These are phyloP conservation scores for Scytalidium lignicola DNA, from an alignment of 2,329 filamentous ascomycete genomes.

Conservation along the genomic window DNA sequence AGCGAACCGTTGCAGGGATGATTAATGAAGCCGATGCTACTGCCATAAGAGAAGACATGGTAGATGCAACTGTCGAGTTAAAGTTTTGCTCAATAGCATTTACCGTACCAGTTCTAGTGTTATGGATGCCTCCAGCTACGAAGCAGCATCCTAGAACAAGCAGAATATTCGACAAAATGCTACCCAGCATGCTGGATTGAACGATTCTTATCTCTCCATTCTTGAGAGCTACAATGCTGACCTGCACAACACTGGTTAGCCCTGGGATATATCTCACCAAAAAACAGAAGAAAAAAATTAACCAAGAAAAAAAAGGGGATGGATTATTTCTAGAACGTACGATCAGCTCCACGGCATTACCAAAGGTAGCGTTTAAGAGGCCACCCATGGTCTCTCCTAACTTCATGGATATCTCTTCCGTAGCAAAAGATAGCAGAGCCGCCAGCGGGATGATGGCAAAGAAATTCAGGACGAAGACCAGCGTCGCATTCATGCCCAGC, in stretches of 20 bases:
- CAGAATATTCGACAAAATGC: constrained; percentile 89
- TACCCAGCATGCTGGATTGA: constrained; percentile 96
- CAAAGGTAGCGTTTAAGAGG: constrained; percentile 43
- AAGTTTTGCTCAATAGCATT: constrained; percentile 64
- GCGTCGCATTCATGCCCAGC: constrained; percentile 45
- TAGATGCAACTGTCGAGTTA: constrained; percentile 72
- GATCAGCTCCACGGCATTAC: constrained; percentile 54
- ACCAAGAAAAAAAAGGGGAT: too few species aligned
- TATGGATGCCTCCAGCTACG: constrained; percentile 65
- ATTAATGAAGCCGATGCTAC: constrained; percentile 73
- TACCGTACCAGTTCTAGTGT: constrained; percentile 52
- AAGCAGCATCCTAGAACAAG: constrained; percentile 82
- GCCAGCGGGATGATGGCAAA: constrained; percentile 53
- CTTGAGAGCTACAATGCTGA: constrained; percentile 84
- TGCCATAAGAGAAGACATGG: constrained; percentile 68
- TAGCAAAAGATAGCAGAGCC: constrained; percentile 48
- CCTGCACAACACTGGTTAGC: constrained; percentile 51
- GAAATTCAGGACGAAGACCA: constrained; percentile 54
- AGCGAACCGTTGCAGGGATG: constrained; percentile 62
- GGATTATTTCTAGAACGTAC: constrained; percentile 27
- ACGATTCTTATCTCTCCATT: constrained; percentile 89
- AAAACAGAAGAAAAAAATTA: too few species aligned
- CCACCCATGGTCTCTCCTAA: constrained; percentile 53
- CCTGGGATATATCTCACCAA: too few species aligned
- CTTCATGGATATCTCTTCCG: constrained; percentile 51